These are phyloP conservation scores for Stygiomarasmius scandens DNA, from an alignment of 1,284 basidiomycete genomes.

Conservation along the genomic window DNA sequence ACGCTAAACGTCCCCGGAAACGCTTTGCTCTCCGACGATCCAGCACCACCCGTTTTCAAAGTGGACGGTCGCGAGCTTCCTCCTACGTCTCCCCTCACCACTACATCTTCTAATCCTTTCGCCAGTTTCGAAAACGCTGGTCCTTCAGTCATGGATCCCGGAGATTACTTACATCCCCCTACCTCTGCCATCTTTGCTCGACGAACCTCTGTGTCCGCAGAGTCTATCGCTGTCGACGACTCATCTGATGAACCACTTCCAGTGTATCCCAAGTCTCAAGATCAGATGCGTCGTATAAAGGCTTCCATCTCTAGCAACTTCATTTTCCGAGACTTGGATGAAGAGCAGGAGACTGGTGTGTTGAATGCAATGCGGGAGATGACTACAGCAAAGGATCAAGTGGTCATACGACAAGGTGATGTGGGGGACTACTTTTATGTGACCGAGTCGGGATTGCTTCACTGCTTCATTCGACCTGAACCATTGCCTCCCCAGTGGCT, in stretches of 20 bases:
- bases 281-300: slow-evolving; percentile 88
- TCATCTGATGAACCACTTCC: slow-evolving; percentile 67
- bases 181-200: slow-evolving; percentile 84
- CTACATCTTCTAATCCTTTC: slow-evolving; percentile 43
- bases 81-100: slow-evolving; percentile 63
- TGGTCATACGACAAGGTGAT: slow-evolving; percentile 95
- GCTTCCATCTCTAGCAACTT: slow-evolving; percentile 88
- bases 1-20: slow-evolving; percentile 78
- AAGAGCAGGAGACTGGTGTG: slow-evolving; percentile 93
- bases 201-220: slow-evolving; percentile 95
- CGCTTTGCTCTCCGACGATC: slow-evolving; percentile 60
- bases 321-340: slow-evolving; percentile 94
- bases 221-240: slow-evolving; percentile 87
- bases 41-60: slow-evolving; percentile 55
- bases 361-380: slow-evolving; percentile 96
- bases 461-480: slow-evolving; percentile 83
- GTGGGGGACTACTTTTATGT: slow-evolving; percentile 98
- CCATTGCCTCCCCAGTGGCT: slow-evolving; percentile 46
- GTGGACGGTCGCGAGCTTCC: slow-evolving; percentile 60
- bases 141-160: slow-evolving; percentile 43
- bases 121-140: slow-evolving; percentile 45
- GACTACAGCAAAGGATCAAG: slow-evolving; percentile 69
- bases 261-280: slow-evolving; percentile 80
- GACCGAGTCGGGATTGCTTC: slow-evolving; percentile 87
- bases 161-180: slow-evolving; percentile 67